Base-by-base conservation (phyloP, 768 basidiomycete species). In the Mrakia hoshinonis region DNA sequence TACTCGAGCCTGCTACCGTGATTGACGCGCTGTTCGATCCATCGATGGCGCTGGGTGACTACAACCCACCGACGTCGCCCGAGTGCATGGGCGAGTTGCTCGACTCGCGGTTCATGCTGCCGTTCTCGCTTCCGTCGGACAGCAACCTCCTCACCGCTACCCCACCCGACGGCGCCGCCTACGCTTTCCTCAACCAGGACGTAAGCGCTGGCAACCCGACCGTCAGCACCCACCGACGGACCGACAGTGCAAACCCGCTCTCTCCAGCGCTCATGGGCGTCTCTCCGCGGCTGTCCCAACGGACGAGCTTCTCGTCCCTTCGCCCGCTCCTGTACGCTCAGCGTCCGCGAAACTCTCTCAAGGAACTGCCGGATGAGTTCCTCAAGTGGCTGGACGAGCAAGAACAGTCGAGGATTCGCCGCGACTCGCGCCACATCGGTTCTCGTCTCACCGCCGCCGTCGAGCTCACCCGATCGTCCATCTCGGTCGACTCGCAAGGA, bases 31-130 rank as follows among this genome's bases (percentile, higher is more conserved):
- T 96, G 31, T 92, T 97, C 76, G 89, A 92, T 79, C 85, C 83
- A 70, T 78, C 81, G 0, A 82, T 84, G 39, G 86, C 87, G 46
- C 84, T 86, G 52, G 85, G 86, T 0, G 79, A 84, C 5, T 98
- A 93, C 88, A 86, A 87, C 68, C 90, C 93, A 18, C 82, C 85
- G 0, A 85, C 84, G 66, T 85, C 91, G 24, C 88, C 91, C 0
- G 89, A 90, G 76, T 87, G 87, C 31, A 84, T 93, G 1, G 93
- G 93, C 38, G 96, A 99, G 78, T 81, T 97, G 31, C 82, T 97
- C 74, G 93, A 99, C 79, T 92, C 91, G 31, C 85, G 93, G 74
- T 86, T 89, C 78, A 97, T 97, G 92, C 84, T 98, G 29, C 92
- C 91, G 1, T 82, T 95, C 61, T 82, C 86, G 26, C 86, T 96